phyloP scores from a whole-genome alignment of 2,329 filamentous ascomycete genomes.

The Geoglossum cookeanum region DNA sequence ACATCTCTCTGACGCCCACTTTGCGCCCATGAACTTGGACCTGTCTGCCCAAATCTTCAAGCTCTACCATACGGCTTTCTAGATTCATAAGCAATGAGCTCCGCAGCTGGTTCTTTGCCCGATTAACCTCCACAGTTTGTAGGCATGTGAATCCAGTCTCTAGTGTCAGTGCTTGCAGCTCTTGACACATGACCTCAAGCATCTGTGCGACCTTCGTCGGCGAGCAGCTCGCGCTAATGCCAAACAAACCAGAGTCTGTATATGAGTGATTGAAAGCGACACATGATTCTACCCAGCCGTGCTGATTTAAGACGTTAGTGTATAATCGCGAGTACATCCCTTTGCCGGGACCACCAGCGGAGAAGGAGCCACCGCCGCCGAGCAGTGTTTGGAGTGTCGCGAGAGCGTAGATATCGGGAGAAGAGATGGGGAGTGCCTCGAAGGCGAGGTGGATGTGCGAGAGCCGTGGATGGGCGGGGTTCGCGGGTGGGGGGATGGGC shows the following conservation, averaged over 20 bases:
- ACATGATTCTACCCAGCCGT: conserved; percentile 93
- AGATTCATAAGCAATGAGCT: conserved; percentile 91
- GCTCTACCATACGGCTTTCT: conserved; percentile 89
- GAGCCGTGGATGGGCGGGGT: conserved; percentile 59
- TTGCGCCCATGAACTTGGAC: conserved; percentile 94
- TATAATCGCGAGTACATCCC: conserved; percentile 98
- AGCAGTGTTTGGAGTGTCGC: conserved; percentile 91
- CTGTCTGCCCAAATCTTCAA: conserved; percentile 86
- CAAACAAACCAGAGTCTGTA: conserved; percentile 87
- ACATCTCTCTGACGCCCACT: conserved; percentile 87
- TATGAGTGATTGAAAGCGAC: conserved; percentile 95
- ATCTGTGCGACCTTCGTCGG: conserved; percentile 62
- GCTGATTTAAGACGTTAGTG: conserved; percentile 93
- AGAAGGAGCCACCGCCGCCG: conserved; percentile 90
- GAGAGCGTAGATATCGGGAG: conserved; percentile 86
- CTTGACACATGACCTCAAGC: conserved; percentile 89
- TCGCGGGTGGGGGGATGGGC: conserved; percentile 55
- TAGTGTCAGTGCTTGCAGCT: conserved; percentile 59
- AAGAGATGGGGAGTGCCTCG: conserved; percentile 78
- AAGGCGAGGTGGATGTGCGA: conserved; percentile 93
- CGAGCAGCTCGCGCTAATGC: conserved; percentile 72
- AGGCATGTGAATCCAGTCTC: conserved; percentile 57
- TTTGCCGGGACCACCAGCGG: conserved; percentile 88
- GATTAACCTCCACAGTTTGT: conserved; percentile 57
- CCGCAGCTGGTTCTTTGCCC: conserved; percentile 92